A percentile compares a stretch with the other conserved stretches of the same genome.
phyloP scores from a whole-genome alignment of 2,329 filamentous ascomycete genomes.

The Huntiella moniliformis region DNA sequence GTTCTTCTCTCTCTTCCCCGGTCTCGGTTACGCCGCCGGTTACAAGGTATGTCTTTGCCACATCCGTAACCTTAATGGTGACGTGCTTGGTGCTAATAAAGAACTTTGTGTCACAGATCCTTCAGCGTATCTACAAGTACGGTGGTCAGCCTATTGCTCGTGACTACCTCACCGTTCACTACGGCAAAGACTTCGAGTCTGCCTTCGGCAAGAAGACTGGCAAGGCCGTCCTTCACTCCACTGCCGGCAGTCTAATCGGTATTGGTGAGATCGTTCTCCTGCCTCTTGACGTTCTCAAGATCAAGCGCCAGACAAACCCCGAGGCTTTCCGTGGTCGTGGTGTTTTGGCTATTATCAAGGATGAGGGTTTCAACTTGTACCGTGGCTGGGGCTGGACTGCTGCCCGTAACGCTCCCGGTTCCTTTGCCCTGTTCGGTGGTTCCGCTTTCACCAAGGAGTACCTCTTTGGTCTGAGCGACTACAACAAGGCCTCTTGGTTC shows the following conservation, averaged over 20 bases:
- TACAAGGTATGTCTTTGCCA: conserved; percentile 51
- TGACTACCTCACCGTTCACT: conserved; percentile 67
- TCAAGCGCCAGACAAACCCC: conserved; percentile 98
- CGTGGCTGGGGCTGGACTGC: conserved; percentile 96
- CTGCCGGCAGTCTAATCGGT: conserved; percentile 84
- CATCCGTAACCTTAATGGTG: background rate
- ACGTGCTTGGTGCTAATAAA: background rate
- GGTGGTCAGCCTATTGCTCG: conserved; percentile 89
- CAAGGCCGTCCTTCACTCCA: conserved; percentile 96
- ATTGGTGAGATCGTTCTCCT: conserved; percentile 94
- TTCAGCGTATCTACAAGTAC: conserved; percentile 97
- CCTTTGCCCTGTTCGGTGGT: conserved; percentile 93
- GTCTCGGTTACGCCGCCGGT: conserved; percentile 87
- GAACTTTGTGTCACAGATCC: conserved; percentile 30
- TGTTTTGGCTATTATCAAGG: conserved; percentile 69
- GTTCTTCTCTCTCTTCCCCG: conserved; percentile 91
- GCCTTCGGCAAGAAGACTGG: conserved; percentile 92
- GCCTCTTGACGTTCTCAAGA: conserved; percentile 92
- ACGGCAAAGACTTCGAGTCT: conserved; percentile 66
- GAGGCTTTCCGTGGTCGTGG: conserved; percentile 93
- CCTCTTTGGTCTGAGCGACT: conserved; percentile 72
- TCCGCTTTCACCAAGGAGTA: conserved; percentile 97
- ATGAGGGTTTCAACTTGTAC: conserved; percentile 92
- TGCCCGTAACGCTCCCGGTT: conserved; percentile 87
- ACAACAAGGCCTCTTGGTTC: conserved; percentile 84